phyloP scores from a whole-genome alignment of 2,329 filamentous ascomycete genomes.

The Coniosporium tulheliwenetii region DNA sequence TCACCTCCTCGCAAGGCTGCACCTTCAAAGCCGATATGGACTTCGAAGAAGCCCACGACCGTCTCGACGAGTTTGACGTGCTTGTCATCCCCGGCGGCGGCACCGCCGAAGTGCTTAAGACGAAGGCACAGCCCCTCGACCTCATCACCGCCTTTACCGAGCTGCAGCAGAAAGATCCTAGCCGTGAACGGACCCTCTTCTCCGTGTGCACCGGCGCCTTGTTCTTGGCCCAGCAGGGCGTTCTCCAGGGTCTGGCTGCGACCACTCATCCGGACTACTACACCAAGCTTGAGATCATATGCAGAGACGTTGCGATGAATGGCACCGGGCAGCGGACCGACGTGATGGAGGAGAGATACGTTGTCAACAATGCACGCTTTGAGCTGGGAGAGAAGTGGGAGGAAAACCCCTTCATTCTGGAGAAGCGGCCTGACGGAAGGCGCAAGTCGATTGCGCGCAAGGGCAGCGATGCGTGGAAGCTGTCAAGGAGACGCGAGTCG shows the following conservation, averaged over 20 bases:
- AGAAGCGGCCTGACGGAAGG: conserved; percentile 32
- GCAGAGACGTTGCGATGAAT: conserved; percentile 55
- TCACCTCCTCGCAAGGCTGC: conserved; percentile 45
- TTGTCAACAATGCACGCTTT: conserved; percentile 83
- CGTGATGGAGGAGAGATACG: conserved; percentile 71
- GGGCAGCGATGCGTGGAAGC: conserved; percentile 70
- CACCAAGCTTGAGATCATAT: conserved; percentile 67
- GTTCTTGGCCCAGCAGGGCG: conserved; percentile 59
- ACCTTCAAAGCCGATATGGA: conserved; percentile 23
- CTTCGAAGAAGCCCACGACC: conserved; percentile 58
- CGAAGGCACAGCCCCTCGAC: conserved; percentile 24
- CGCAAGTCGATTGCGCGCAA: conserved; percentile 39
- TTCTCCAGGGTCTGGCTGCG: conserved; percentile 63
- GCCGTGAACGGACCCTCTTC: conserved; percentile 65
- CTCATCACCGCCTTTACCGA: conserved; percentile 51
- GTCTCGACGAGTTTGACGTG: conserved; percentile 61
- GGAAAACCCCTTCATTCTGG: conserved; percentile 63
- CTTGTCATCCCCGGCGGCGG: conserved; percentile 64
- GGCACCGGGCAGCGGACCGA: conserved; percentile 65
- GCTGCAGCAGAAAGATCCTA: conserved; percentile 63
- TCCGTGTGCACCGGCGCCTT: conserved; percentile 68
- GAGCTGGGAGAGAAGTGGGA: conserved; percentile 64
- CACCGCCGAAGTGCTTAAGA: conserved; percentile 46
- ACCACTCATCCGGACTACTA: conserved; percentile 72
- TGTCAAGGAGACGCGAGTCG: conserved; percentile 60